Base-by-base conservation (phyloP, 495 filamentous ascomycete species). In the Tuber melanosporum region DNA sequence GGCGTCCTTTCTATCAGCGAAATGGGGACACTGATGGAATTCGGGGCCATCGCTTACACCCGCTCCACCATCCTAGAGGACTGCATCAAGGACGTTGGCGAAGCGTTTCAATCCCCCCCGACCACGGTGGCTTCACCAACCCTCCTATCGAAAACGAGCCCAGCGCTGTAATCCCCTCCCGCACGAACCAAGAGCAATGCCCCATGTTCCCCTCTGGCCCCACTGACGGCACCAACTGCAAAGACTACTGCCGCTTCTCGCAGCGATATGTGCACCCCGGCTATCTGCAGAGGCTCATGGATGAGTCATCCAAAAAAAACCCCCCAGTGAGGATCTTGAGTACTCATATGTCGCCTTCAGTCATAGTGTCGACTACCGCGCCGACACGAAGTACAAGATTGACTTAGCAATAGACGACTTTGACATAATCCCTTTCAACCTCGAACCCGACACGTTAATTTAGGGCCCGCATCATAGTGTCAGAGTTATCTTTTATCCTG, bases 161-260 rank as follows among this genome's bases (percentile, higher is more conserved):
- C 2, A 94, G 93, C 78, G 94, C 94, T 92, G 97, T 98, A 80
- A 88, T 98, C 75, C 94, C 94, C 6, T 94, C 95, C 0, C 97
- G 95, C 84, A 98, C 94, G 1, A 97, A 94, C 85, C 95, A 97
- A 83, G 86, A 84, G 9, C 89, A 88, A 75, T 98, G 95, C 80
- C 95, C 95, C 0, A 94, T 98, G 93, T 97, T 95, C 81, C 85
- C 88, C 70, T 85, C 85, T 0, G 87, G 91, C 0, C 96, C 95
- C 81, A 86, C 88, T 62, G 86, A 85, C 0, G 87, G 90, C 0
- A 85, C 86, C 52, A 92, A 93, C 41, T 88, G 95, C 81, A 92
- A 91, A 80, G 94, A 98, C 80, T 94, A 90, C 80, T 97, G 95
- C 84, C 91, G 92, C 83, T 97, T 97, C 84, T 87, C 85, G 73